A percentile compares a stretch with the other conserved stretches of the same genome.
Conservation (phyloP, 2,329 filamentous ascomycete species). For the Corniculantispora saksenae region DNA sequence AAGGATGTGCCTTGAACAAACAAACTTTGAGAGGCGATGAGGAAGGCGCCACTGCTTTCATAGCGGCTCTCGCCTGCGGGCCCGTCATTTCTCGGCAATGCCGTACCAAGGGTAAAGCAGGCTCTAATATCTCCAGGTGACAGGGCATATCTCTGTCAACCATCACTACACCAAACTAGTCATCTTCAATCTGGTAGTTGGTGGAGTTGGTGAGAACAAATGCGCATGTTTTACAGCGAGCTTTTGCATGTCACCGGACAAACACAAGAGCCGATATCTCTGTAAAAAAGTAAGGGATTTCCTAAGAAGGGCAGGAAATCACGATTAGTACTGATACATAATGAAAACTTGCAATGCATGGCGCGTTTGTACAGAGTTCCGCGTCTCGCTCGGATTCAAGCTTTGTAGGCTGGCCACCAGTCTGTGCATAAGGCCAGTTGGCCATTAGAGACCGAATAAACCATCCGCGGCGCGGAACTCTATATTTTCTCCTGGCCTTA, state of each 20-base stretch:
- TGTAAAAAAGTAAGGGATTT: no score
- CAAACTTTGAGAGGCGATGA: not conserved
- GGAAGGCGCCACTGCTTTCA: not conserved
- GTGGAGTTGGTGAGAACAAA: no score
- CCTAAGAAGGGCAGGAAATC: no score
- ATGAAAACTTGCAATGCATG: not conserved
- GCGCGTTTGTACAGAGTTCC: not conserved
- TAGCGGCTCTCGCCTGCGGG: not conserved
- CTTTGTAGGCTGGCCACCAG: not conserved
- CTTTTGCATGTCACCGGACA: no score
- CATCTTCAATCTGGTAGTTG: no score
- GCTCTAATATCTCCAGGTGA: not conserved
- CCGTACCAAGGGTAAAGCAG: not conserved
- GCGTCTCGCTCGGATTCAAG: not conserved
- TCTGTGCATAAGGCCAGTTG: not conserved
- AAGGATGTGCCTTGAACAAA: not conserved
- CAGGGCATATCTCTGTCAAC: no score
- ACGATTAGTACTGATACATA: not conserved
- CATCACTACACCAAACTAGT: no score
- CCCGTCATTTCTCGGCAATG: not conserved
- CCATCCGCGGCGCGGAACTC: not conserved
- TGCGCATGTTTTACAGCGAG: no score
- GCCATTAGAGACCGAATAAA: not conserved
- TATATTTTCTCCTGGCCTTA: not conserved
- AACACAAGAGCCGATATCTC: no score